Evolutionary conservation across 169 alveolate species (phyloP), one percentile per base, ranked within the genome.

Genomic region (Pseudocohnilembus persalinus): DNA sequence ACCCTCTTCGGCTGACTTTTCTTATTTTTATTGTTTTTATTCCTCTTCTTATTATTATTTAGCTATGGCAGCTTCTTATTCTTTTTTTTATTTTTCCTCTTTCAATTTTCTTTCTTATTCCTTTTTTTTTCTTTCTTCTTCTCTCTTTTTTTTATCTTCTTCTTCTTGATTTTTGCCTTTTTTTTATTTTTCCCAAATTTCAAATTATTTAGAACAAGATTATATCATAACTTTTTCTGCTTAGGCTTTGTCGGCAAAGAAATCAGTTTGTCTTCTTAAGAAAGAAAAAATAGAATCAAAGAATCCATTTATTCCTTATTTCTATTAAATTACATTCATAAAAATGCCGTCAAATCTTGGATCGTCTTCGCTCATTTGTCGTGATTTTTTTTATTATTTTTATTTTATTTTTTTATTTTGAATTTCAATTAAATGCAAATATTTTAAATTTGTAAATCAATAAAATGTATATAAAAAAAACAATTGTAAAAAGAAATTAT

Each of bases 241-340:
- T 77, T 84, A 49, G 25, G 87, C 90, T 35, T 84, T 78, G 84
- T 84, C 83, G 25, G 93, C 73, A 79, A 88, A 94, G 92, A 91
- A 92, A 76, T 94, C 97, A 25, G 97, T 91, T 85, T 91, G 88
- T 74, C 97, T 84, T 75, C 94, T 85, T 88, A 94, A 85, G 83
- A 94, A 92, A 28, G 95, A 92, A 81, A 88, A 94, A 0, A 91
- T 85, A 64, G 93, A 83, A 74, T 91, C 92, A 87, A 88, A 94
- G 85, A 92, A 94, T 32, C 87, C 86, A 32, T 94, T 91, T 34
- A 94, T 94, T 32, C 93, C 94, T 76, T 92, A 84, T 26, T 87
- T 73, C 77, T 94, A 77, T 84, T 94, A 89, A 74, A 94, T 91
- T n/a, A 90, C 92, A 31, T 94, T 91, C 97, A 94, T 94, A 76